Percentiles rank a stretch among this genome's conserved stretches.
phyloP scores from a whole-genome alignment of 1,284 basidiomycete species.

The Austropuccinia psidii region DNA sequence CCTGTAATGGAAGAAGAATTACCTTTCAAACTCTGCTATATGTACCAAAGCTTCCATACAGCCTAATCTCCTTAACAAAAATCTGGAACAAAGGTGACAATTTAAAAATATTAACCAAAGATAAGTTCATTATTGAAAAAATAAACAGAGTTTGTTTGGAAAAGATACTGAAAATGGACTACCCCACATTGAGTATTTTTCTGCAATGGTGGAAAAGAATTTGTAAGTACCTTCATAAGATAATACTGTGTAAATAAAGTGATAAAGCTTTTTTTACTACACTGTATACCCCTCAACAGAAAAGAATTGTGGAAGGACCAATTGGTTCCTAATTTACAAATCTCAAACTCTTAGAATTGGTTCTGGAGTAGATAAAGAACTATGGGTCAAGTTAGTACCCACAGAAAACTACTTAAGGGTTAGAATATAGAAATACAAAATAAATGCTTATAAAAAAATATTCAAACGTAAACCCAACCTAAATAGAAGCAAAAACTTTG shows the following conservation, averaged over 20 bases:
- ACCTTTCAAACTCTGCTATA: not conserved
- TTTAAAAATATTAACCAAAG: not conserved
- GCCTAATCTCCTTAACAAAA: slow-evolving; percentile 5
- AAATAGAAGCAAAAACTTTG: not conserved
- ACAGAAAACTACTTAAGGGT: not conserved
- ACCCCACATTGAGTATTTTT: not conserved
- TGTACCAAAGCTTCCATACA: slow-evolving; percentile 17
- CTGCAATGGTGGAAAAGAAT: slow-evolving; percentile 14
- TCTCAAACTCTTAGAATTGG: not conserved
- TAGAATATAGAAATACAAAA: slow-evolving; percentile 2
- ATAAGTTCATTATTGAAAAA: not conserved
- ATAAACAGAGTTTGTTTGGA: not conserved
- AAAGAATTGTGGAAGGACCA: slow-evolving; percentile 16
- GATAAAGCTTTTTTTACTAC: slow-evolving; percentile 9
- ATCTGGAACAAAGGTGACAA: slow-evolving; percentile 2
- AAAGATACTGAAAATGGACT: not conserved
- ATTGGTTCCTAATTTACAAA: slow-evolving; percentile 10
- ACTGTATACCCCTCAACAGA: slow-evolving; percentile 18
- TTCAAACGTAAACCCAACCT: not conserved
- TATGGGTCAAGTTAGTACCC: slow-evolving; percentile 12
- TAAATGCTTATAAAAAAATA: not conserved
- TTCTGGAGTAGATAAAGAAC: not conserved
- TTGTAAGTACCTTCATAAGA: not conserved
- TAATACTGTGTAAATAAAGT: not conserved
- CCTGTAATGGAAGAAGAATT: not conserved